phyloP scores from a whole-genome alignment of 495 filamentous ascomycete species.

The Collariella sp. region DNA sequence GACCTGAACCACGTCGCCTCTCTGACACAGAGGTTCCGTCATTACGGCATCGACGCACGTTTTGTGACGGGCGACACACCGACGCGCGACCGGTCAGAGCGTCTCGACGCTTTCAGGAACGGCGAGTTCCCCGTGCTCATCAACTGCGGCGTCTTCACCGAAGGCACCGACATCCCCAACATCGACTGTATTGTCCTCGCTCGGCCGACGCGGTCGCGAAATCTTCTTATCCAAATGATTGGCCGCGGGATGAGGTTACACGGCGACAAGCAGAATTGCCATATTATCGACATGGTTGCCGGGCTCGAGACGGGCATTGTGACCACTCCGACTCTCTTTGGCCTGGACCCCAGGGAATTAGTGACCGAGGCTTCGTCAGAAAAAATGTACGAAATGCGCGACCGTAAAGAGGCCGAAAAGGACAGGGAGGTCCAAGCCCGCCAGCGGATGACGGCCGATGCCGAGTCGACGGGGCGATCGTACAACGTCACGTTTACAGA shows the following conservation, averaged over 20 bases:
- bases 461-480: constrained; percentile 11
- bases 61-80: constrained; percentile 75
- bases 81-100: constrained; percentile 52
- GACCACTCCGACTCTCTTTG: constrained; percentile 86
- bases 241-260: constrained; percentile 82
- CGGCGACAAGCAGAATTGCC: constrained; percentile 76
- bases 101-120: constrained; percentile 62
- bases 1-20: constrained; percentile 70
- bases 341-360: constrained; percentile 77
- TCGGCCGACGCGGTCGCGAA: constrained; percentile 79
- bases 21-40: constrained; percentile 66
- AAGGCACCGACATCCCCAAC: constrained; percentile 94
- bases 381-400: constrained; percentile 47
- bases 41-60: constrained; percentile 69
- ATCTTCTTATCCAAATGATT: constrained; percentile 95
- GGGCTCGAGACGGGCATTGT: constrained; percentile 72
- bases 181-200: constrained; percentile 90
- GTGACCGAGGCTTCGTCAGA: constrained; percentile 52
- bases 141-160: constrained; percentile 94
- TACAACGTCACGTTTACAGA: constrained; percentile 63
- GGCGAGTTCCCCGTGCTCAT: constrained; percentile 80
- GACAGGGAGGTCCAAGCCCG: constrained; percentile 18
- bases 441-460: background rate
- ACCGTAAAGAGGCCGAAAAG: constrained; percentile 35
- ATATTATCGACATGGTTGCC: constrained; percentile 94